Base-by-base conservation (phyloP, 1,139 yeast species). In the Geotrichum histeridarum region DNA sequence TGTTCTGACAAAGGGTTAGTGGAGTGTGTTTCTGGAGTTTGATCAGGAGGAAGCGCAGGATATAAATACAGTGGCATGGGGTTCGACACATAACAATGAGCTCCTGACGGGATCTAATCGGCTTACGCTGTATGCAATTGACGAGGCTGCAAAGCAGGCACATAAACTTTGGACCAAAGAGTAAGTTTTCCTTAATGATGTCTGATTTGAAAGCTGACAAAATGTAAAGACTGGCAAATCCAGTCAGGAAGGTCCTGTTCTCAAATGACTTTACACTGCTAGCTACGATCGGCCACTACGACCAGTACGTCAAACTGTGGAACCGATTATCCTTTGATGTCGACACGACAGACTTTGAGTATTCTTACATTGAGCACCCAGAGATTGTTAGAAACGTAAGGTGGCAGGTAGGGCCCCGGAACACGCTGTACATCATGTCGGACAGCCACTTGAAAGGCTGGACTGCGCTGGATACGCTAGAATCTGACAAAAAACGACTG, bases 251-350 rank as follows among this genome's bases (percentile, higher is more conserved):
- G 48, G 77, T 83, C 4, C 72, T 73, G 39, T 79, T 84, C 43
- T 81, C 94, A 0, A 81, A 79, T 22, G 84, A 84, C 60, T 81
- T 88, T 0, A 79, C 78, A 56, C 73, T 83, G 50, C 80, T 91
- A 31, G 84, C 90, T 2, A 78, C 85, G 50, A 77, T 80, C 47
- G 61, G 65, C 12, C 71, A 71, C 46, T 80, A 77, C 64, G 96
- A 88, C 65, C 73, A 77, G 48, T 72, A 84, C 12, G 82, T 87
- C 36, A 88, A 87, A 65, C 76, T 90, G 4, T 91, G 96, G 96
- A 77, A 83, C 50, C 73, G 97, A 47, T 73, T 83, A 2, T 80
- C 85, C 11, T 86, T 83, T 63, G 93, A 87, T 11, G 75, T 76
- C 39, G 84, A 81, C 30, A 78, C 79, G 54, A 79, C 86, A 2